phyloP scores from a whole-genome alignment of 1,139 yeast genomes.

The Hanseniaspora gamundiae region DNA sequence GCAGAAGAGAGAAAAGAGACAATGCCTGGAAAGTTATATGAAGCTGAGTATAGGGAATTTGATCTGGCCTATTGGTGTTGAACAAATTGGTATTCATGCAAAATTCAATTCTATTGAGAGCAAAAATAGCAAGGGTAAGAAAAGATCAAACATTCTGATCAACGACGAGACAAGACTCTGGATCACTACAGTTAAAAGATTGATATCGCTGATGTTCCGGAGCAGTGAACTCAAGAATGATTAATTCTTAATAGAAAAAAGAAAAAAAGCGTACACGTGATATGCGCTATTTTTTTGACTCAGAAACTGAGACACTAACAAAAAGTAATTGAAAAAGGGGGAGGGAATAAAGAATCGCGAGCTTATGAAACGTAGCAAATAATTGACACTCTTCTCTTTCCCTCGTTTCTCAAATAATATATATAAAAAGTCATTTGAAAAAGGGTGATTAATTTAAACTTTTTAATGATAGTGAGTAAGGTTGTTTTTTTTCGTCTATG shows the following conservation, averaged over 20 bases:
- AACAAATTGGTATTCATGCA: constrained; percentile 69
- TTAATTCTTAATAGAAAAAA: not conserved
- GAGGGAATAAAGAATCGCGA: too few relatives aligned
- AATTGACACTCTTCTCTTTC: too few relatives aligned
- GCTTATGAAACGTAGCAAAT: too few relatives aligned
- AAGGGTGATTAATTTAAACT: too few relatives aligned
- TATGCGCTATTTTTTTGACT: too few relatives aligned
- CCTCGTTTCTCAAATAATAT: too few relatives aligned
- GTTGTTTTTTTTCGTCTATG: constrained; percentile 5
- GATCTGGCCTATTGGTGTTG: constrained; percentile 88
- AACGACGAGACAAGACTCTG: constrained; percentile 67
- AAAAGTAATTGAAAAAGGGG: too few relatives aligned
- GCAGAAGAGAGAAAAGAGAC: constrained; percentile 40
- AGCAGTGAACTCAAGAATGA: not conserved
- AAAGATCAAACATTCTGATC: constrained; percentile 61
- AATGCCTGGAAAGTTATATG: constrained; percentile 62
- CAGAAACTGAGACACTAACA: too few relatives aligned
- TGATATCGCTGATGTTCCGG: constrained; percentile 37
- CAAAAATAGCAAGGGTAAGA: constrained; percentile 29
- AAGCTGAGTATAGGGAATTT: constrained; percentile 75
- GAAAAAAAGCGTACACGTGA: too few relatives aligned
- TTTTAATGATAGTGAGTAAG: too few relatives aligned
- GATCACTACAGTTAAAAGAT: constrained; percentile 63
- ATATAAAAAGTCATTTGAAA: too few relatives aligned
- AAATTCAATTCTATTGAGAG: constrained; percentile 47